Conservation (phyloP, 2,329 filamentous ascomycete species). For the Botrytis tulipae region DNA sequence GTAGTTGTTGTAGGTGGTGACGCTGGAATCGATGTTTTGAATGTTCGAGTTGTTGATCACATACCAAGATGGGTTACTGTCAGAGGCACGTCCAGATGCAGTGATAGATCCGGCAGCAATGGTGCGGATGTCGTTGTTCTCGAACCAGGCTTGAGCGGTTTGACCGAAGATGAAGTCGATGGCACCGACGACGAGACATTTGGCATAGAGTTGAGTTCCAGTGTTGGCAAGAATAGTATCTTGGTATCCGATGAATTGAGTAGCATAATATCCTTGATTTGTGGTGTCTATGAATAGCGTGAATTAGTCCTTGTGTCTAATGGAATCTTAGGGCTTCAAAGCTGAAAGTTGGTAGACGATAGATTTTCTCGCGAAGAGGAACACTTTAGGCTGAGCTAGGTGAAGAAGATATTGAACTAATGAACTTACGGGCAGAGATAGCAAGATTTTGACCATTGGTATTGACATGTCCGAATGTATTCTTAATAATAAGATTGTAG, state of each 20-base stretch:
- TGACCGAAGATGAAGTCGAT: constrained; percentile 61
- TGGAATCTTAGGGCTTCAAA: constrained; percentile 41
- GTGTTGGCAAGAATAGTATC: constrained; percentile 52
- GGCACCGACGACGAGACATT: constrained; percentile 54
- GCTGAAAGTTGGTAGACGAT: constrained; percentile 31
- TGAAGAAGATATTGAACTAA: background rate
- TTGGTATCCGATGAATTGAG: constrained; percentile 54
- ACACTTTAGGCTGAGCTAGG: background rate
- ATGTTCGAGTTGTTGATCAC: constrained; percentile 55
- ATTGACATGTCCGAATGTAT: constrained; percentile 30
- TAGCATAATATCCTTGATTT: constrained; percentile 56
- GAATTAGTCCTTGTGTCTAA: constrained; percentile 48
- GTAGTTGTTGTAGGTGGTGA: constrained; percentile 44
- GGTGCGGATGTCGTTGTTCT: constrained; percentile 42
- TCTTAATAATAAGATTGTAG: constrained; percentile 56
- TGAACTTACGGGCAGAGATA: constrained; percentile 45
- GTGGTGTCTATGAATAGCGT: constrained; percentile 51
- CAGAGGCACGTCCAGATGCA: constrained; percentile 43
- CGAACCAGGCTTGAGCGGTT: constrained; percentile 51
- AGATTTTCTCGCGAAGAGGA: background rate
- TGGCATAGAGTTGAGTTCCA: constrained; percentile 55
- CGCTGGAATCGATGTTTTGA: constrained; percentile 42
- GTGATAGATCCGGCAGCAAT: constrained; percentile 50
- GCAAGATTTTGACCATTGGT: constrained; percentile 52
- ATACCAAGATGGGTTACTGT: constrained; percentile 46